Evolutionary conservation across 495 filamentous ascomycete genomes (phyloP), one percentile per base, ranked within the genome.

Genomic region (Paragyromitra xinjiangensis): DNA sequence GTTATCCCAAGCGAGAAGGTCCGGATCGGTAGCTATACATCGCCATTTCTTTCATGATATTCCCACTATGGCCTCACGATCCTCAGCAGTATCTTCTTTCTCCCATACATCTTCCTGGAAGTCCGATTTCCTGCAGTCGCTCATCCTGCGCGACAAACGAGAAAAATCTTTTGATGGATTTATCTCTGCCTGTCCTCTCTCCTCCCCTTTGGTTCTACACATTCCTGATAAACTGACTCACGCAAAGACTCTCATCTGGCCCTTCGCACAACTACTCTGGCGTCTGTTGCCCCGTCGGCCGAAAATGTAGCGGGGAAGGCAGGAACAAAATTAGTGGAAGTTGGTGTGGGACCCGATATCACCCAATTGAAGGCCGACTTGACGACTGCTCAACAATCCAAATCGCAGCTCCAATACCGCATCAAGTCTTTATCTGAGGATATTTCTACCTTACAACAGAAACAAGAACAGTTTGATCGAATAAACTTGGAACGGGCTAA

Each of bases 351-450:
- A 22, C 11, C 55, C 34, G 37, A 69, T 14, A 22, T 71, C n/a
- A 22, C 48, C 26, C 79, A 81, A 44, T 68, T 81, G 19, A 77
- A 69, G 63, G 34, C 68, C n/a, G 92, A 95, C 37, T 85, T 95
- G 2, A 86, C 89, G 7, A 91, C 91, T 83, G 91, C 93, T n/a
- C 89, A 94, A 62, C 90, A 92, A 42, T 89, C 90, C 14, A 90
- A 91, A 56, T 86, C 87, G 7, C 86, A 91, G 56, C 83, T 93
- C n/a, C 90, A 93, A 71, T 83, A 85, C 12, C 87, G 87, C 6
- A 84, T 93, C 22, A 86, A 88, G 48, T 82, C 85, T 7, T 85
- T 88, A n/a, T 90, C 88, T 4, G 85, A 88, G 12, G 74, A 79
- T 24, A 50, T 64, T 7, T 26, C 63, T 14, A n/a, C 51, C 5